These are phyloP conservation scores for Epichloe sylvatica DNA, from an alignment of 2,329 filamentous ascomycete genomes.

Conservation along the genomic window DNA sequence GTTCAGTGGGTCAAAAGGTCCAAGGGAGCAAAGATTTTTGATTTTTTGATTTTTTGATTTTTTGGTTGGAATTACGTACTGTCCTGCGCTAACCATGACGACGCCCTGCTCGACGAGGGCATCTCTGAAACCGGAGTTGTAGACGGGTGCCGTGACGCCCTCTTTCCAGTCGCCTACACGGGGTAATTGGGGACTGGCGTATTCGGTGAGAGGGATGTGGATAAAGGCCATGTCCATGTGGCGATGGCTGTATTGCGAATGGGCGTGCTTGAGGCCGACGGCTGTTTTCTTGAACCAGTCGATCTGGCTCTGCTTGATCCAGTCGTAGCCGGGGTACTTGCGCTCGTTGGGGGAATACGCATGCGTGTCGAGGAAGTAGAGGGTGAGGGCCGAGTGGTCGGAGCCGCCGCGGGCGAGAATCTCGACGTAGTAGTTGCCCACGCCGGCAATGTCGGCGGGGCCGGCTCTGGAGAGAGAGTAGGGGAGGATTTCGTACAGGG, in stretches of 20 bases:
- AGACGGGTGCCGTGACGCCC: slow-evolving; percentile 70
- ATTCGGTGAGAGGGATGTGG: slow-evolving; percentile 91
- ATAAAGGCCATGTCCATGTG: slow-evolving; percentile 97
- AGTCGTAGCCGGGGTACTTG: slow-evolving; percentile 86
- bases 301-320: slow-evolving; percentile 89
- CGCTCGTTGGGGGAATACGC: slow-evolving; percentile 86
- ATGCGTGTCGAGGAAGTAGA: slow-evolving; percentile 94
- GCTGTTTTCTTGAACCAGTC: slow-evolving; percentile 83
- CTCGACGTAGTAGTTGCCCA: slow-evolving; percentile 92
- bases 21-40: no score
- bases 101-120: slow-evolving; percentile 77
- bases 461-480: slow-evolving; percentile 80
- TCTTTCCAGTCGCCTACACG: slow-evolving; percentile 60
- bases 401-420: slow-evolving; percentile 66
- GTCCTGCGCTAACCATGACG: slow-evolving; percentile 77
- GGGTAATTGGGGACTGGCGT: slow-evolving; percentile 49
- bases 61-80: slow-evolving; percentile 41
- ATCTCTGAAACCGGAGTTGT: slow-evolving; percentile 87
- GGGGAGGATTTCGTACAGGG: slow-evolving; percentile 70
- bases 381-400: slow-evolving; percentile 76
- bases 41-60: no score
- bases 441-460: slow-evolving; percentile 69
- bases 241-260: slow-evolving; percentile 74
- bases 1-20: neutral
- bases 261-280: slow-evolving; percentile 57